Evolutionary conservation across 1,139 yeast species (phyloP), one percentile per base, ranked within the genome.

Genomic region (Candida sp.): DNA sequence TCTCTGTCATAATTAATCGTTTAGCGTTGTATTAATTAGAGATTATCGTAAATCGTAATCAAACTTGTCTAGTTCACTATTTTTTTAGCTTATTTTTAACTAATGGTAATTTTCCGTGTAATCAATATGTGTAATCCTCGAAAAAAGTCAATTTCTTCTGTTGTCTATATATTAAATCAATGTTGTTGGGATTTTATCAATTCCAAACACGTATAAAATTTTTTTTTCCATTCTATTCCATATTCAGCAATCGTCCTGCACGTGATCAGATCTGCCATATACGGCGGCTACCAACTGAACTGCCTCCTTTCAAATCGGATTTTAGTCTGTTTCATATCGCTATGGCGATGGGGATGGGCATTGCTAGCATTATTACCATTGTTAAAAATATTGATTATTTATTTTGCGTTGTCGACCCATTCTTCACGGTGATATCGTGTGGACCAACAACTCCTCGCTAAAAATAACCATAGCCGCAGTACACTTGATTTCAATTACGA

Each of bases 1-100:
- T 32, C 6, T 32, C 19, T 32, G 34, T 32, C 34, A 32, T 32
- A 11, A 32, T 12, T 25, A 49, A 21, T 43, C 45, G 11, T 15
- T 15, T 15, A 15, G 19, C 19, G 19, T 15, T 15, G 19, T 15
- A 15, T 15, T 15, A 15, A 15, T 15, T 15, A 15, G 19, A 15
- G 19, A 15, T 15, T 15, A 15, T 15, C 19, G 19, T 15, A 15
- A 15, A 15, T 2, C 19, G 19, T 15, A 15, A 15, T 15, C 19
- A 15, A 15, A 15, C 19, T 15, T 15, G 19, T 15, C 19, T 15
- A 15, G 19, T 15, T 15, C 19, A 15, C 2, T 15, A 15, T 15
- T 15, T 15, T 15, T 15, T 8, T 25, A 25, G 11, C 29, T 25
- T 8, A 25, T 8, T 25, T 25, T 25, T 11, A 25, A 25, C 11